Conservation (phyloP, 176 grass and related monocot species). For the Eleusine indica region DNA sequence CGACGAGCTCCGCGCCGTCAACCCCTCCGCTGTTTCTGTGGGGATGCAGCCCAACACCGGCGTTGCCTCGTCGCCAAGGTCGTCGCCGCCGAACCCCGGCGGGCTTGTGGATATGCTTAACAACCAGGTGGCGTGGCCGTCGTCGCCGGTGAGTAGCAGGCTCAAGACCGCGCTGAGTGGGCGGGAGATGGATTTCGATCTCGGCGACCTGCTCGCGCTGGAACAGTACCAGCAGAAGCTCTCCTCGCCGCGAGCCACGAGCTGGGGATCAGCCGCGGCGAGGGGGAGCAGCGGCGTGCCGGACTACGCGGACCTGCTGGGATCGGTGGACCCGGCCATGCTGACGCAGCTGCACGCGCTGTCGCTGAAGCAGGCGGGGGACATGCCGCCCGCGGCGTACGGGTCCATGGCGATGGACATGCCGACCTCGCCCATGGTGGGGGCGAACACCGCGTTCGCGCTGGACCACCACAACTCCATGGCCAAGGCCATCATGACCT, state of each 20-base stretch:
- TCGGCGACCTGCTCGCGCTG: conserved; percentile 62
- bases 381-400: conserved; percentile 46
- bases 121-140: conserved; percentile 35
- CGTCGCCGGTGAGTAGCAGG: conserved; percentile 52
- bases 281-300: conserved; percentile 26
- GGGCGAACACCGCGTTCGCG: conserved; percentile 52
- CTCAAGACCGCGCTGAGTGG: conserved; percentile 68
- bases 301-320: conserved; percentile 62
- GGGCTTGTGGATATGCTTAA: conserved; percentile 64
- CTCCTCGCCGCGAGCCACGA: conserved; percentile 63
- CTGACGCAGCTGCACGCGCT: conserved; percentile 70
- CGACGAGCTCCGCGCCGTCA: conserved; percentile 84
- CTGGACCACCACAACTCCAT: conserved; percentile 70
- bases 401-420: conserved; percentile 51
- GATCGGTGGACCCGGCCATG: conserved; percentile 60
- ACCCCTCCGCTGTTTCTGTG: conserved; percentile 72
- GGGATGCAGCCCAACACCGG: conserved; percentile 49
- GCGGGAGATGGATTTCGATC: conserved; percentile 69
- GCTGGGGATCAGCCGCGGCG: conserved; percentile 49
- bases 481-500: conserved; percentile 90
- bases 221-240: conserved; percentile 93
- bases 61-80: conserved; percentile 33
- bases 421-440: conserved; percentile 62
- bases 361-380: conserved; percentile 58
- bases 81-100: conserved; percentile 38